Percentiles rank a stretch among this genome's conserved stretches.
Conservation (phyloP, 1,139 yeast species). For the Pichia sp. region DNA sequence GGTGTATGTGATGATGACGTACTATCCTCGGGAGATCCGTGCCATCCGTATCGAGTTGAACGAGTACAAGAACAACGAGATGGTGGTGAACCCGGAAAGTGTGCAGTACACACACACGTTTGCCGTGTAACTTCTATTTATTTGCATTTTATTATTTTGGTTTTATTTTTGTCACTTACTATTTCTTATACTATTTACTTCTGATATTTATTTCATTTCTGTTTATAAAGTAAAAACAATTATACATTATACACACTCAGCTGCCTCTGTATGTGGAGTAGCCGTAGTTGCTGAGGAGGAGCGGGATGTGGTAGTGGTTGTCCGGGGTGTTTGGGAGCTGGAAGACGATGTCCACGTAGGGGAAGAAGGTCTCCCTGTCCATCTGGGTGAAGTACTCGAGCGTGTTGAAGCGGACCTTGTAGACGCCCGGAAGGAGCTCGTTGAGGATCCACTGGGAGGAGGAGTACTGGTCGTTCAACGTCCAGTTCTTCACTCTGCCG, state of each 20-base stretch:
- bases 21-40: slow-evolving; percentile 45
- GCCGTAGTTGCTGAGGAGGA: slow-evolving; percentile 76
- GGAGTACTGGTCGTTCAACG: not conserved
- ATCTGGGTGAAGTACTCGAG: slow-evolving; percentile 54
- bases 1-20: slow-evolving; percentile 49
- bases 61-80: slow-evolving; percentile 46
- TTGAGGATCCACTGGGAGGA: slow-evolving; percentile 38
- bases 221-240: not conserved
- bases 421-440: slow-evolving; percentile 53
- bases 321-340: slow-evolving; percentile 65
- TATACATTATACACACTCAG: slow-evolving; percentile 1
- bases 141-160: too few species aligned
- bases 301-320: slow-evolving; percentile 83
- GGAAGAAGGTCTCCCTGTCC: slow-evolving; percentile 59
- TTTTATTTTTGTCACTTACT: too few species aligned
- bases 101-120: slow-evolving; percentile 54
- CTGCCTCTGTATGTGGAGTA: slow-evolving; percentile 85
- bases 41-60: slow-evolving; percentile 52
- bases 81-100: slow-evolving; percentile 54
- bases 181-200: too few species aligned
- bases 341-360: slow-evolving; percentile 77
- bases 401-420: slow-evolving; percentile 74
- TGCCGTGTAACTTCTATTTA: slow-evolving; percentile 33
- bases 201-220: too few species aligned
- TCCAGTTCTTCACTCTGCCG: slow-evolving; percentile 77